Percentiles rank a stretch among this genome's conserved stretches.
Evolutionary conservation across 805 yeast genomes (phyloP).

Genomic region (Schwanniomyces vanrijiae): DNA sequence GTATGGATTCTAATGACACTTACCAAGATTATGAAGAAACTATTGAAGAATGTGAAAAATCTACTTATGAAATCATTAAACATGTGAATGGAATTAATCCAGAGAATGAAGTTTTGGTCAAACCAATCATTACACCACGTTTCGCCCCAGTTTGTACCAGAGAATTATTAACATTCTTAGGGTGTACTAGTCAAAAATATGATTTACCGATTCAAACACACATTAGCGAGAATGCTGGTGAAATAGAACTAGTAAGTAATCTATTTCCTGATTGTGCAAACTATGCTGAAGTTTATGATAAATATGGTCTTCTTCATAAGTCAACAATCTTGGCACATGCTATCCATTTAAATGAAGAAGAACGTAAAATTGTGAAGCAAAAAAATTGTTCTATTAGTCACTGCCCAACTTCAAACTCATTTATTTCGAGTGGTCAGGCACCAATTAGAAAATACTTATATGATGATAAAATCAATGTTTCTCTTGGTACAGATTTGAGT

Average conservation of each 20-base stretch:
- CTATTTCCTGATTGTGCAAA: slow-evolving; percentile 68
- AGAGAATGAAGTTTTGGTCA: slow-evolving; percentile 44
- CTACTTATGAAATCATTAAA: slow-evolving; percentile 56
- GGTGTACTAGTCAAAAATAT: slow-evolving; percentile 48
- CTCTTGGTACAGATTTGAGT: slow-evolving; percentile 53
- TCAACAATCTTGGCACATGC: slow-evolving; percentile 89
- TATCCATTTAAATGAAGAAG: slow-evolving; percentile 68
- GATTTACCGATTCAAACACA: slow-evolving; percentile 84
- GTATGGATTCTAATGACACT: slow-evolving; percentile 79
- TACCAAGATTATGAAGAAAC: slow-evolving; percentile 71
- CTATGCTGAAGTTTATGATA: slow-evolving; percentile 78
- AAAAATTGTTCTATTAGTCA: slow-evolving; percentile 77
- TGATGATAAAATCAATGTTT: slow-evolving; percentile 66
- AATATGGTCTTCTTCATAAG: slow-evolving; percentile 55
- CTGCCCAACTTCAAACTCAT: slow-evolving; percentile 90
- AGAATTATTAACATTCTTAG: slow-evolving; percentile 61
- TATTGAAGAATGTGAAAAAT: slow-evolving; percentile 49
- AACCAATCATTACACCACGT: slow-evolving; percentile 86
- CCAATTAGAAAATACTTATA: slow-evolving; percentile 66
- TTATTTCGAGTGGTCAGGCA: slow-evolving; percentile 89
- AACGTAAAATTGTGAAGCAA: slow-evolving; percentile 54
- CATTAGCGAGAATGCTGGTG: slow-evolving; percentile 76
- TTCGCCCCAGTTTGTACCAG: slow-evolving; percentile 87
- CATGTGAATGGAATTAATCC: slow-evolving; percentile 59
- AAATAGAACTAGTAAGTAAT: slow-evolving; percentile 68